Evolutionary conservation across 2,329 filamentous ascomycete species (phyloP).

Genomic region (Neonectria hederae): DNA sequence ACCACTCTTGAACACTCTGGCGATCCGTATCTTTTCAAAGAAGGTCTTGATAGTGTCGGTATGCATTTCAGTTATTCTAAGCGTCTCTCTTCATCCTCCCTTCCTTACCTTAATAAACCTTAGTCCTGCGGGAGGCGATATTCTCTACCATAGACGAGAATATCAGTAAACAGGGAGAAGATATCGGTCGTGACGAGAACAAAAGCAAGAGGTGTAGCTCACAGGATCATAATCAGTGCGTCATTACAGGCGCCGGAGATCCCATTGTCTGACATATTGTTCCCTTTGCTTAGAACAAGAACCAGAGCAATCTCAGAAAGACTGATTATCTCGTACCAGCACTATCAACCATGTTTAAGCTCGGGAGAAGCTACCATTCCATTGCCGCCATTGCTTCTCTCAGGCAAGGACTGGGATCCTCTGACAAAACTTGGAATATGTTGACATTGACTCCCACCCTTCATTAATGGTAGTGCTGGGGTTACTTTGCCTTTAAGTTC

Average conservation of each 20-base stretch:
- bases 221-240: not conserved
- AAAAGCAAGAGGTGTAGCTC: not conserved
- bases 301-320: not conserved
- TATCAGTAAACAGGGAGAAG: not conserved
- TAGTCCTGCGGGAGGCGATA: too few species aligned
- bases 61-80: too few species aligned
- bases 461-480: not conserved
- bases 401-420: not conserved
- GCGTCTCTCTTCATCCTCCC: too few species aligned
- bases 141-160: too few species aligned
- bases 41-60: too few species aligned
- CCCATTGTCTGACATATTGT: not conserved
- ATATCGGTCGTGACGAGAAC: not conserved
- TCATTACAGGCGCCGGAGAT: not conserved
- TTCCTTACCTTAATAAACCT: too few species aligned
- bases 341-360: not conserved
- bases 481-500: not conserved
- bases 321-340: not conserved
- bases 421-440: constrained; percentile 1
- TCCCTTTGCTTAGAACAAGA: not conserved
- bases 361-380: not conserved
- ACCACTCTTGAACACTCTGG: too few species aligned
- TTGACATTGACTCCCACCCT: not conserved
- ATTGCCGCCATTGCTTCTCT: not conserved
- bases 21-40: too few species aligned